Evolutionary conservation across 1,284 basidiomycete genomes (phyloP).

Genomic region (Microbotryomycetes sp.): DNA sequence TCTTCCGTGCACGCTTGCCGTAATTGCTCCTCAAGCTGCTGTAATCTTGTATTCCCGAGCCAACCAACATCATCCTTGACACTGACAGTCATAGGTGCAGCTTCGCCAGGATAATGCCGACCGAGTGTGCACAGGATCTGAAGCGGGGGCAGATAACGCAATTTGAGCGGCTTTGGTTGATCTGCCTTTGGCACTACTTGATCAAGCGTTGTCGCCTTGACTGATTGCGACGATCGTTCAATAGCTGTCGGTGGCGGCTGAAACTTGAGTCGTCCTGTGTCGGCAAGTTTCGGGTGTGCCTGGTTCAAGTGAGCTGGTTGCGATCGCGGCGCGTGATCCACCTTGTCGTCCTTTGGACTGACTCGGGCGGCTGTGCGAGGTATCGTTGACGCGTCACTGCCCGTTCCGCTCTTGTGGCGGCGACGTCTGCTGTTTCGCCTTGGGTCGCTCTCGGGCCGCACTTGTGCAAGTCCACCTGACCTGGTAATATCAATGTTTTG

Average conservation of each 20-base stretch:
- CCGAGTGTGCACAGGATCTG: not conserved
- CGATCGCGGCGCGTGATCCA: not conserved
- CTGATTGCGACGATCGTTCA: too few relatives aligned
- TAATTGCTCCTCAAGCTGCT: not conserved
- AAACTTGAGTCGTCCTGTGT: not conserved
- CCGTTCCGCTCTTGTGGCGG: not conserved
- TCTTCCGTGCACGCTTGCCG: not conserved
- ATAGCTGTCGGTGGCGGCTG: not conserved
- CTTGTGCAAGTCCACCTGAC: not conserved
- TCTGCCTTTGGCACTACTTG: not conserved
- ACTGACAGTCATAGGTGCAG: not conserved
- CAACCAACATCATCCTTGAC: not conserved
- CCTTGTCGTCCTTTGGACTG: not conserved
- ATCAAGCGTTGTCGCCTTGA: not conserved
- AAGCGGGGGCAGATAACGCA: not conserved
- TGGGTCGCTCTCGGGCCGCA: not conserved
- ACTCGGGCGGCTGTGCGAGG: not conserved
- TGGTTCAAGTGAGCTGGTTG: not conserved
- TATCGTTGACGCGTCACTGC: not conserved
- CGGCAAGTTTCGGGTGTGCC: not conserved
- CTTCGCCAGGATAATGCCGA: not conserved
- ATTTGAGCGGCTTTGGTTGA: not conserved
- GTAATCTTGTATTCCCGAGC: not conserved
- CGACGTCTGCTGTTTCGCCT: not conserved
- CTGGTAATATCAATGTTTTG: too few relatives aligned